Evolutionary conservation across 768 basidiomycete species (phyloP), one percentile per base, ranked within the genome.

Genomic region (Gyrodon lividus): DNA sequence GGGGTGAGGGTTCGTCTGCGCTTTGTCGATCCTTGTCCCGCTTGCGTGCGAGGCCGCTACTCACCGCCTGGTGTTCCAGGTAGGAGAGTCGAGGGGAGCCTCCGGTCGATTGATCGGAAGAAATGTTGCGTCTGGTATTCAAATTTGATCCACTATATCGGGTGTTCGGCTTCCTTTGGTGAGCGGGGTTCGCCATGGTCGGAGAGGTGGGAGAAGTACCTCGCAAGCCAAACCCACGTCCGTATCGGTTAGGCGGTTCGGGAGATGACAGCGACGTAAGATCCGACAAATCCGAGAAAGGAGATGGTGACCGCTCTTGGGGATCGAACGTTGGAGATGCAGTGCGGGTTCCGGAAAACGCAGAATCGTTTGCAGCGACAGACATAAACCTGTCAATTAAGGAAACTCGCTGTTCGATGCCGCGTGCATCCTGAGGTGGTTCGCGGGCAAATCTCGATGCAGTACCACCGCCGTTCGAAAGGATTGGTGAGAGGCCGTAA

Each of bases 231-330:
- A 46, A 17, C 31, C 24, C 35, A 33, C 30, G 41, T 38, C 34
- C 48, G 24, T 51, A 37, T 33, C 39, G 45, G 8, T 45, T 39
- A 44, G 53, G 56, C 43, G 46, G 38, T 46, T 48, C 45, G 6
- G 59, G 55, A 57, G 67, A 69, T 46, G 67, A 63, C 22, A 70
- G 47, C 10, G 69, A 48, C 9, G 64, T 70, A 23, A 69, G 67
- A 42, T 62, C 60, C 6, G 67, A 69, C 39, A 65, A 43, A 48
- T 59, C 56, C 7, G 69, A 69, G 3, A 61, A 9, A 23, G 69
- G 59, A 7, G 69, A 65, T 6, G 50, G 43, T 26, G 46, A 62
- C 46, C 41, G 58, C 16, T 46, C 55, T 35, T 40, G 55, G 48
- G 30, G 47, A 50, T 56, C 10, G 35, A 45, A 30, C 2, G 30